Evolutionary conservation across 345 rosid genomes (phyloP), one percentile per base, ranked within the genome.

Genomic region (Eucalyptus urophylla): DNA sequence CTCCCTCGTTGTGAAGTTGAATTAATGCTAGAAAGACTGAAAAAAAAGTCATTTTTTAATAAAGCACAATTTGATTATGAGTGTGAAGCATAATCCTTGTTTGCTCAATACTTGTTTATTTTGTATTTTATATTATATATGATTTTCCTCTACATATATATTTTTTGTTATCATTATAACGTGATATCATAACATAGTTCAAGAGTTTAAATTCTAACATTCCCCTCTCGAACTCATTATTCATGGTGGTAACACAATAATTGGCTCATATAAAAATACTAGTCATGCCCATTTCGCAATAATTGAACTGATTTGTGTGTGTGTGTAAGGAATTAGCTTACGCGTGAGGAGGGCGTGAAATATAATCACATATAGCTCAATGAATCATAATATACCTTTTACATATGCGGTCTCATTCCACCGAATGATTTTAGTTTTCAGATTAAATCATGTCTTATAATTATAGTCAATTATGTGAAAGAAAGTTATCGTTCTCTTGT

Each of bases 311-410:
- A 69, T 21, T 69, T 7, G 24, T 31, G 43, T 10, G 43, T 10
- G 43, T 8, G 43, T 31, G 80, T 33, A 69, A 69, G 24, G 80
- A 33, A 31, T 33, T 0, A 4, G 4, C 43, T 16, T 69, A 33
- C 4, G 1, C 0, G 7, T 1, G 24, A 69, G 22, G 24, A 19
- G 22, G 31, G 13, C 2, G 1, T 69, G 24, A 69, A 33, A 31
- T 69, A 31, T 69, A 33, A 33, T 72, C 25, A 40, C 81, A 17
- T 17, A 40, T 19, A 19, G 7, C 45, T 17, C 8, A 17, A 19
- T 21, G 45, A 72, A 72, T 72, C 44, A 11, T 19, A 37, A 37
- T 37, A 12, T 10, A 37, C 27, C 14, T 19, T 37, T 5, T 19
- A 9, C 25, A 10, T 3, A 19, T 6, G 81, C 0, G 7, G 27